phyloP scores from a whole-genome alignment of 371 early-diverging fungal genomes.

The Rhizopus microsporus region DNA sequence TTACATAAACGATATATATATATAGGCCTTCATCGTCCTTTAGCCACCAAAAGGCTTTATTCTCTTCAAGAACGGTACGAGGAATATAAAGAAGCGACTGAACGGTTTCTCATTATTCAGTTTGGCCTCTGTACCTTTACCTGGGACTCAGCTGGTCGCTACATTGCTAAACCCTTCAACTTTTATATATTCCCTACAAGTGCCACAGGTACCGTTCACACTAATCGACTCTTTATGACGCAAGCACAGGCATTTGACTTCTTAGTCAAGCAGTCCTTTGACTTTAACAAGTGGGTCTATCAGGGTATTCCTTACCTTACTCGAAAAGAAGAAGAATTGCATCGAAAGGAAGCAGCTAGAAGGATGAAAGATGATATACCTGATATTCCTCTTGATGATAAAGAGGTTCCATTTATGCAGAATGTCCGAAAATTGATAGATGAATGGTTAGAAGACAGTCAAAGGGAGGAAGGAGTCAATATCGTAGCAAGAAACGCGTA shows the following conservation, averaged over 20 bases:
- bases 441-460: conserved; percentile 43
- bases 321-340: conserved; percentile 58
- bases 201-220: conserved; percentile 56
- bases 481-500: conserved; percentile 56
- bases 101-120: conserved; percentile 70
- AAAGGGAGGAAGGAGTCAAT: conserved; percentile 45
- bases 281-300: conserved; percentile 82
- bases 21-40: conserved; percentile 45
- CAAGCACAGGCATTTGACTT: conserved; percentile 82
- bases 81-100: conserved; percentile 62
- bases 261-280: conserved; percentile 72
- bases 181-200: conserved; percentile 84
- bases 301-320: conserved; percentile 80
- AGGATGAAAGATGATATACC: conserved; percentile 56
- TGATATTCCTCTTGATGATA: conserved; percentile 64
- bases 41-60: conserved; percentile 44
- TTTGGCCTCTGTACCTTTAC: conserved; percentile 81
- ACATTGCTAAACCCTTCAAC: conserved; percentile 84
- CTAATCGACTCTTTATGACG: conserved; percentile 64
- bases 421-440: conserved; percentile 44
- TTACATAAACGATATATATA: neutral
- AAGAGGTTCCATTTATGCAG: conserved; percentile 55
- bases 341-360: conserved; percentile 43
- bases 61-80: conserved; percentile 63
- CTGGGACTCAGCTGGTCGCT: conserved; percentile 63